Evolutionary conservation across 768 basidiomycete genomes (phyloP), one percentile per base, ranked within the genome.

Genomic region (Tephrocybe rancida): DNA sequence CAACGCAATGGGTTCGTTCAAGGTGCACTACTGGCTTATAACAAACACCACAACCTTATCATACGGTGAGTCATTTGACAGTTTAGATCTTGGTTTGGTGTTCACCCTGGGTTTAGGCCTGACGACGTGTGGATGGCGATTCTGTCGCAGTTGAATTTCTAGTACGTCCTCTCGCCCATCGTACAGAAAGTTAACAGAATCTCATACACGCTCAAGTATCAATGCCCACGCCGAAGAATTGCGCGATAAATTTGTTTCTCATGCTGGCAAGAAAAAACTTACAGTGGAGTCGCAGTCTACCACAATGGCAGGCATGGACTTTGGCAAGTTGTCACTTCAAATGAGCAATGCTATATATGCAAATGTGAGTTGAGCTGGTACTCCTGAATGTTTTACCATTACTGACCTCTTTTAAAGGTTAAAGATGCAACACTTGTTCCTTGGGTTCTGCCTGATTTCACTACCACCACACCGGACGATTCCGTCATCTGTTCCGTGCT

Each of bases 51-150:
- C 13, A 49, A 55, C 24, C 48, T 55, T 29, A 26, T 49, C 30
- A 44, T 49, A 21, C 47, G 54, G 54, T 49, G 19, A 41, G 16
- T 29, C 27, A 14, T 18, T 14, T 41, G 27, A 27, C 3, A 2
- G 18, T 1, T 2, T 37, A 19, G 3, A 2, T 29, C 25, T n/a
- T n/a, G n/a, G 21, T 19, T 41, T 22, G 5, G 39, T 9, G 16
- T 25, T 26, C 14, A 10, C 8, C 19, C 14, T 13, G 38, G 7
- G 2, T 16, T 1, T 24, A 55, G 67, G 41, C 51, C 63, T 10
- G 65, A 66, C 25, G 65, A 66, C 27, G 65, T 79, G 19, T 79
- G 78, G 73, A 62, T 71, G 1, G 69, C 71, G 13, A 73, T 73
- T 29, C 60, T 73, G 11, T 56, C 52, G 4, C 74, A 75, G 46